phyloP scores from a whole-genome alignment of 2,329 filamentous ascomycete species.

The Phaeoacremonium minimum region DNA sequence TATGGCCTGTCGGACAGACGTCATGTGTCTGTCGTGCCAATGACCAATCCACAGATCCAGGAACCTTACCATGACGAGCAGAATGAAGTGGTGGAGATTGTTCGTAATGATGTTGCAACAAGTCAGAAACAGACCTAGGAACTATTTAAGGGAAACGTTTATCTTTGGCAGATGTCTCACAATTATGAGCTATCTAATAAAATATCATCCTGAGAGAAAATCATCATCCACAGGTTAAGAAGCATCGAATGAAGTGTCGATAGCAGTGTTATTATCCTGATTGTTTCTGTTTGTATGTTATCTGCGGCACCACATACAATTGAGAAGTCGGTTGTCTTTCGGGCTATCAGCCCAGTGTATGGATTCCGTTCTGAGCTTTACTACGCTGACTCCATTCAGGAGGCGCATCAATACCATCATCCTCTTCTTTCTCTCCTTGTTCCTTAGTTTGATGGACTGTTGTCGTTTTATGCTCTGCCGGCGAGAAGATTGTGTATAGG shows the following conservation, averaged over 20 bases:
- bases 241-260: too few relatives aligned
- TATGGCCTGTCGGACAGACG: background rate
- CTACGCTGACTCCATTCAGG: conserved; percentile 53
- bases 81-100: background rate
- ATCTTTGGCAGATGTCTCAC: too few relatives aligned
- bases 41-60: background rate
- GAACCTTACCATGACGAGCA: background rate
- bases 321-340: too few relatives aligned
- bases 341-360: too few relatives aligned
- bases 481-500: conserved; percentile 59
- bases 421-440: conserved; percentile 58
- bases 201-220: too few relatives aligned
- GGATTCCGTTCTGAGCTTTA: conserved; percentile 54
- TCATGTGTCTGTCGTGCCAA: background rate
- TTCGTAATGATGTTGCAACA: background rate
- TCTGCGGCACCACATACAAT: too few relatives aligned
- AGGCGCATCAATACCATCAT: conserved; percentile 55
- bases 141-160: too few relatives aligned
- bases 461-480: conserved; percentile 56
- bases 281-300: too few relatives aligned
- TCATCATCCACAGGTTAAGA: too few relatives aligned
- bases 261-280: too few relatives aligned
- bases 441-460: conserved; percentile 61
- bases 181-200: too few relatives aligned
- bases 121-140: background rate